Conservation (phyloP, 257 asterid genomes). For the Solanum habrochaites region DNA sequence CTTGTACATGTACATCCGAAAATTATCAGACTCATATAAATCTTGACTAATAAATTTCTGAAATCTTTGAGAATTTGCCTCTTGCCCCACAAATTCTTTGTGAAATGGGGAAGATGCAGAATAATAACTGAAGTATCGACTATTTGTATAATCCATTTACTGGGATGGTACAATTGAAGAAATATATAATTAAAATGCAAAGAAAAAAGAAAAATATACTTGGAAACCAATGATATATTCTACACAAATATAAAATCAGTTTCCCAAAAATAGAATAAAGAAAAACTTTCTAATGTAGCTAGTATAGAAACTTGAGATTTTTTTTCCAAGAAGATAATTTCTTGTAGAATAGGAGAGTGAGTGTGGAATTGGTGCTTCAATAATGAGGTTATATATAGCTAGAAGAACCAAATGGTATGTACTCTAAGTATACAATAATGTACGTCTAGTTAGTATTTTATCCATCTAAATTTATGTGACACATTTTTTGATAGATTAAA, state of each 20-base stretch:
- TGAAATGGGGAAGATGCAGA: background rate
- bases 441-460: background rate
- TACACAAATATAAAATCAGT: background rate
- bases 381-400: background rate
- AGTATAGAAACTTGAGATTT: background rate
- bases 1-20: background rate
- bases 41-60: background rate
- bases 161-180: too few relatives aligned
- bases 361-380: background rate
- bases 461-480: background rate
- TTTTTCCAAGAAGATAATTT: too few relatives aligned
- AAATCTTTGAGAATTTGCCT: background rate
- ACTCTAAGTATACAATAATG: background rate
- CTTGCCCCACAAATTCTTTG: background rate
- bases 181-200: background rate
- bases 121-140: background rate
- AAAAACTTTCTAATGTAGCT: background rate
- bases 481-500: too few relatives aligned
- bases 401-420: background rate
- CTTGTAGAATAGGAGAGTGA: background rate
- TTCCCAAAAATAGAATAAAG: background rate
- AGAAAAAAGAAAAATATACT: background rate
- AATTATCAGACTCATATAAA: background rate
- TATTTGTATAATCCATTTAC: too few relatives aligned
- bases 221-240: background rate